Conservation (phyloP, 2,329 filamentous ascomycete species). For the Alternaria sp. region DNA sequence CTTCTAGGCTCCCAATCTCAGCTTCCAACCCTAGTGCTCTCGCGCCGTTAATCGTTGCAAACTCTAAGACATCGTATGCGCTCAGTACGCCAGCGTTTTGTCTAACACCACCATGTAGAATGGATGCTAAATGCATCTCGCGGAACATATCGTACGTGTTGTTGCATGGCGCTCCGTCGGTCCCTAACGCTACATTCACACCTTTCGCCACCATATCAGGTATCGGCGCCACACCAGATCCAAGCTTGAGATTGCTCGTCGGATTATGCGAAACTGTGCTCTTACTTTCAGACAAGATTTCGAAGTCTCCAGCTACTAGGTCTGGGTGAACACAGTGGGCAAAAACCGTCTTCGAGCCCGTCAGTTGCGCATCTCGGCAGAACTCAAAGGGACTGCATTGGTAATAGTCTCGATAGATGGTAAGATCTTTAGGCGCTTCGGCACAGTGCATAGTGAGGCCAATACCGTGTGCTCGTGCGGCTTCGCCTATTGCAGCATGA, state of each 20-base stretch:
- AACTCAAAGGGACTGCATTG: constrained; percentile 48
- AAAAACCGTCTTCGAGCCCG: constrained; percentile 42
- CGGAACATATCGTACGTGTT: constrained; percentile 43
- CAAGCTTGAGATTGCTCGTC: constrained; percentile 36
- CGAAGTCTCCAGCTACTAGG: constrained; percentile 49
- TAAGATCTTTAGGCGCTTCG: constrained; percentile 53
- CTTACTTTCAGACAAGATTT: constrained; percentile 47
- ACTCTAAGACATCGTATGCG: constrained; percentile 31
- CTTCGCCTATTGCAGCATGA: constrained; percentile 53
- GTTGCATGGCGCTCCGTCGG: constrained; percentile 41
- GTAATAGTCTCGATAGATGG: constrained; percentile 52
- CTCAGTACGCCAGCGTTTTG: constrained; percentile 25
- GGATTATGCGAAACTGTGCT: constrained; percentile 36
- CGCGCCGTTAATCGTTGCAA: constrained; percentile 38
- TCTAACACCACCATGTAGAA: constrained; percentile 27
- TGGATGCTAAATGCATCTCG: constrained; percentile 37
- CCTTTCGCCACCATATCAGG: constrained; percentile 27
- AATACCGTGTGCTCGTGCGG: constrained; percentile 52
- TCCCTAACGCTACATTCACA: constrained; percentile 30
- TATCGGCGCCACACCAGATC: constrained; percentile 26
- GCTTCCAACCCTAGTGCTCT: constrained; percentile 44
- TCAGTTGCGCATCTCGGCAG: constrained; percentile 45
- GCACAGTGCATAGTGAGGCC: constrained; percentile 60
- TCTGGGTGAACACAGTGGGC: constrained; percentile 56
- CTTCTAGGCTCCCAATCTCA: constrained; percentile 51